These are phyloP conservation scores for Didymella exigua DNA, from an alignment of 2,329 filamentous ascomycete species.

Conservation along the genomic window DNA sequence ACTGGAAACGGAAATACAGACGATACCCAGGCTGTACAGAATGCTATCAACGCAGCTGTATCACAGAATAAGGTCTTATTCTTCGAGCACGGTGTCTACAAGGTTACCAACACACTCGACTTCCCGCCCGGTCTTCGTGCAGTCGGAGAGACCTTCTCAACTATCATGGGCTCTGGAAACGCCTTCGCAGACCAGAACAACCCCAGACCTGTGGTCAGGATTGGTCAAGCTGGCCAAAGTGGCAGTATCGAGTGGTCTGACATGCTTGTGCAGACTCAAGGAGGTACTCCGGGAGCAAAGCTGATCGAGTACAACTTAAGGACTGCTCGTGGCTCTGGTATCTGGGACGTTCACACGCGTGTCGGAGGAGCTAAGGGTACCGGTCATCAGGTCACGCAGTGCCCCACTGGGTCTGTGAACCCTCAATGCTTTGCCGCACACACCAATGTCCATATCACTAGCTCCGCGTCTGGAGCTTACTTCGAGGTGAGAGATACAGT, in stretches of 20 bases:
- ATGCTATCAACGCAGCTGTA: slow-evolving; percentile 68
- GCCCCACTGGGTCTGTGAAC: slow-evolving; percentile 70
- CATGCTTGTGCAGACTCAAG: slow-evolving; percentile 73
- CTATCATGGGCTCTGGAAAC: slow-evolving; percentile 78
- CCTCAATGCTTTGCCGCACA: slow-evolving; percentile 75
- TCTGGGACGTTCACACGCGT: slow-evolving; percentile 90
- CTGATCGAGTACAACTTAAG: slow-evolving; percentile 76
- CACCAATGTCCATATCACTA: slow-evolving; percentile 56
- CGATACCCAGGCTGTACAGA: slow-evolving; percentile 81
- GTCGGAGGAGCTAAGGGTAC: slow-evolving; percentile 83
- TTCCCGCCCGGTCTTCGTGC: slow-evolving; percentile 75
- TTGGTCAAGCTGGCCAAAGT: slow-evolving; percentile 68
- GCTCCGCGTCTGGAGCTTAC: slow-evolving; percentile 66
- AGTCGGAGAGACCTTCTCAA: slow-evolving; percentile 82
- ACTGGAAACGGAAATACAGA: slow-evolving; percentile 81
- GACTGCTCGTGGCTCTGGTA: slow-evolving; percentile 57
- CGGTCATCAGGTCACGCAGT: slow-evolving; percentile 75
- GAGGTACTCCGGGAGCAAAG: slow-evolving; percentile 70
- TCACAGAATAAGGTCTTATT: slow-evolving; percentile 61
- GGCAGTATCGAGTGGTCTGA: slow-evolving; percentile 75
- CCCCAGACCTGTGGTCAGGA: slow-evolving; percentile 69
- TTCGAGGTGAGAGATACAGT: slow-evolving; percentile 64
- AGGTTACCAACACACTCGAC: slow-evolving; percentile 62
- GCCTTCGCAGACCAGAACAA: slow-evolving; percentile 54
- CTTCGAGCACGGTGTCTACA: slow-evolving; percentile 65